Evolutionary conservation across 352 stramenopile genomes (phyloP).

Genomic region (Phytopythium boreale): DNA sequence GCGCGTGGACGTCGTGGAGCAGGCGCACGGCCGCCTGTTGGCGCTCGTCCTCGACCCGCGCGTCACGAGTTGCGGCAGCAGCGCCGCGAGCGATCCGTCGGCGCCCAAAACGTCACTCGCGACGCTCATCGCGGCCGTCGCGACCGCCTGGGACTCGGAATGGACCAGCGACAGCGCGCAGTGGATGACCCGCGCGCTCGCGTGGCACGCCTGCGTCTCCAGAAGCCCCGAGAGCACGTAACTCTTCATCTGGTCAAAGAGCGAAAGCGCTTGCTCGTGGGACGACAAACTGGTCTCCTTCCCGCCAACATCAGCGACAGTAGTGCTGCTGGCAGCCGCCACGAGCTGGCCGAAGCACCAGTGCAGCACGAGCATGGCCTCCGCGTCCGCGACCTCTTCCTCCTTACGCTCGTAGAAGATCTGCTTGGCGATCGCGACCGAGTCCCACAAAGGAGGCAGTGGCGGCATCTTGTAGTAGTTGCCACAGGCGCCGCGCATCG

Average conservation of each 20-base stretch:
- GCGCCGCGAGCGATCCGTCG: constrained; percentile 28
- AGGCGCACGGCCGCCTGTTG: constrained; percentile 55
- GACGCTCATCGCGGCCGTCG: constrained; percentile 2
- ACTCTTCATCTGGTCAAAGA: constrained; percentile 62
- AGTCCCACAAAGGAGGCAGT: constrained; percentile 57
- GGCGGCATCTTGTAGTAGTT: constrained; percentile 43
- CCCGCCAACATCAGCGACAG: too few species aligned
- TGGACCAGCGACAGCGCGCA: constrained; percentile 12
- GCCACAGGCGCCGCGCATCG: constrained; percentile 50
- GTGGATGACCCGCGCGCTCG: constrained; percentile 31
- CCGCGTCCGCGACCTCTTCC: constrained; percentile 24
- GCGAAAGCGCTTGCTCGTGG: constrained; percentile 12
- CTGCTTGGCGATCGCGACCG: constrained; percentile 64
- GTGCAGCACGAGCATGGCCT: constrained; percentile 46
- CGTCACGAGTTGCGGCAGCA: constrained; percentile 43
- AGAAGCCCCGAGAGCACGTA: constrained; percentile 45
- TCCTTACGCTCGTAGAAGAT: constrained; percentile 65
- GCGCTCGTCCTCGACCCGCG: constrained; percentile 50
- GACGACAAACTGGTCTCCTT: constrained; percentile 10
- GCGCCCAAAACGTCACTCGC: constrained; percentile 31
- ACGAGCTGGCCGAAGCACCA: constrained; percentile 56
- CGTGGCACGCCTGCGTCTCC: constrained; percentile 30
- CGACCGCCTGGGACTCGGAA: constrained; percentile 4
- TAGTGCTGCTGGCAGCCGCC: constrained; percentile 1
- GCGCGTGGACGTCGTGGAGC: constrained; percentile 36